Evolutionary conservation across 139 green algal genomes (phyloP).

Genomic region (Yamagishiella unicocca): DNA sequence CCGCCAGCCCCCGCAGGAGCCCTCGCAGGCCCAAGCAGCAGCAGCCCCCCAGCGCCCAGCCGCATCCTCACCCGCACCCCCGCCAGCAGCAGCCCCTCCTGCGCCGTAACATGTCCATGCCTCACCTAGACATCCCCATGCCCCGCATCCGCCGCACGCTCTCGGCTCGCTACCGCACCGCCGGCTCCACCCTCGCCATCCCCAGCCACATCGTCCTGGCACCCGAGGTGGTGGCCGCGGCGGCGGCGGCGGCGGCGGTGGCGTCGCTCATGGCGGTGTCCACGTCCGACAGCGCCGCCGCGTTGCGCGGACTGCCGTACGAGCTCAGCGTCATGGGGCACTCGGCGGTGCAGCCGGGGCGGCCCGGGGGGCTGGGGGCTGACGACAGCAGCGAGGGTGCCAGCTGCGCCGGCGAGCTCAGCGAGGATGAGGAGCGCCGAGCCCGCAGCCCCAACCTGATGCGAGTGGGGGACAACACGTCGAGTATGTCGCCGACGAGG

Average conservation of each 20-base stretch:
- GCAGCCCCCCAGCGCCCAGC: not conserved
- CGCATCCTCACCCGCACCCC: not conserved
- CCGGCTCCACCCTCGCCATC: not conserved
- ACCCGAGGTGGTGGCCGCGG: constrained; percentile 3
- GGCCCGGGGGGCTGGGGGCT: not conserved
- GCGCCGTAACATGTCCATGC: constrained; percentile 24
- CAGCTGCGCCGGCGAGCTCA: not conserved
- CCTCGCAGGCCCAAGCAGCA: not conserved
- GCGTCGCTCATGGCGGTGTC: not conserved
- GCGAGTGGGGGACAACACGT: not conserved
- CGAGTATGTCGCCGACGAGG: not conserved
- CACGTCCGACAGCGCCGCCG: not conserved
- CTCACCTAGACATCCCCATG: not conserved
- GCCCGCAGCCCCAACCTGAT: no score
- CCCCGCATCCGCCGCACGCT: not conserved
- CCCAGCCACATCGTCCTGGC: constrained; percentile 18
- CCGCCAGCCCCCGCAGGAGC: not conserved
- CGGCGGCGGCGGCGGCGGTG: not conserved
- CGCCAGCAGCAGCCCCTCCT: not conserved
- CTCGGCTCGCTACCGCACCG: not conserved
- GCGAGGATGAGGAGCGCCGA: not conserved
- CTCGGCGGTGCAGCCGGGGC: not conserved
- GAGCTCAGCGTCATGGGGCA: constrained; percentile 17
- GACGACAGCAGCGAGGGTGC: not conserved
- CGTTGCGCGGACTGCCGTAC: not conserved